Conservation (phyloP, 1,284 basidiomycete species). For the Cryptococcus jaspeensis region DNA sequence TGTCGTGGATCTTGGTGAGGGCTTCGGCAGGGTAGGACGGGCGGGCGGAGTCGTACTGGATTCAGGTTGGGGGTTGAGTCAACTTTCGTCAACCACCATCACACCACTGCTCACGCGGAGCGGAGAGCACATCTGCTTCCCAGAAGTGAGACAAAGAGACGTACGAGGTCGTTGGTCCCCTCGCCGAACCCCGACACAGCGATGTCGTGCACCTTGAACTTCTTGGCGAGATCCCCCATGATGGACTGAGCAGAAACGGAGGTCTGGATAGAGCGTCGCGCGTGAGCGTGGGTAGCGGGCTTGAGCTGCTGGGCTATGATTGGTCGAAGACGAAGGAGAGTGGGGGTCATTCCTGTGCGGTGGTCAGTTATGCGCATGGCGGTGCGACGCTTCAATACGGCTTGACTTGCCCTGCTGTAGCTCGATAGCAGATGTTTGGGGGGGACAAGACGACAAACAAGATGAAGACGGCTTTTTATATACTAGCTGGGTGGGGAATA, state of each 20-base stretch:
- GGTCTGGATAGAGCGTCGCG: no score
- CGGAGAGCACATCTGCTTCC: neutral
- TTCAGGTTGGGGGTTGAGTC: slow-evolving; percentile 4
- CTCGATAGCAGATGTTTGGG: no score
- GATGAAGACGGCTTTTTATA: no score
- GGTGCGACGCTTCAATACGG: no score
- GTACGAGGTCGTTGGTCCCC: slow-evolving; percentile 50
- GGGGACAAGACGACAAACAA: no score
- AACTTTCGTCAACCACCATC: neutral
- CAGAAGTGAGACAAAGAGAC: slow-evolving; percentile 9
- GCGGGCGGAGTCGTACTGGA: slow-evolving; percentile 50
- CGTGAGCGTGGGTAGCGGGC: no score
- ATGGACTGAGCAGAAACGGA: no score
- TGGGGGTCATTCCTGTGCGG: neutral
- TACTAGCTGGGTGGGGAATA: no score
- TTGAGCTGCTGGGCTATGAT: no score
- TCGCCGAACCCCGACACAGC: slow-evolving; percentile 43
- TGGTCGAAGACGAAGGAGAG: no score
- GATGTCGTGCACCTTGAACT: slow-evolving; percentile 33
- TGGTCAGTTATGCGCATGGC: no score
- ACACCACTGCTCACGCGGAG: neutral
- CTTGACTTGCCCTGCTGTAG: no score
- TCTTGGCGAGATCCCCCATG: neutral
- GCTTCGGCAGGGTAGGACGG: slow-evolving; percentile 51
- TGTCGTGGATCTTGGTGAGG: slow-evolving; percentile 36